Evolutionary conservation across 1,284 basidiomycete genomes (phyloP).

Genomic region (Puccinia novopanici): DNA sequence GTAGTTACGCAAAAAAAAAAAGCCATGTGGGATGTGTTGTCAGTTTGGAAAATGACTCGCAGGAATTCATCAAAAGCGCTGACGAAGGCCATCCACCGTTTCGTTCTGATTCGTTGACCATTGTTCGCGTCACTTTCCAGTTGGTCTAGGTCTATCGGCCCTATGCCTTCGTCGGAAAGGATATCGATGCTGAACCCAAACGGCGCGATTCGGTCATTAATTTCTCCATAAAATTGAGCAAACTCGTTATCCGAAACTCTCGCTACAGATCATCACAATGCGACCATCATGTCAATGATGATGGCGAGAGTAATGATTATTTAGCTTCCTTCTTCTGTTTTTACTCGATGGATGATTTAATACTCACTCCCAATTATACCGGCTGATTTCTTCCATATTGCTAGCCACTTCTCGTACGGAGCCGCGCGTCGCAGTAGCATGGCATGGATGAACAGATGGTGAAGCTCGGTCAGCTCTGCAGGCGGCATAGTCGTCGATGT

Average conservation of each 20-base stretch:
- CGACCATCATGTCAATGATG: background rate
- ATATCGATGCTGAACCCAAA: constrained; percentile 39
- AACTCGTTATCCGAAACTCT: constrained; percentile 22
- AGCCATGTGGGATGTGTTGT: background rate
- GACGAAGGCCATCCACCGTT: constrained; percentile 37
- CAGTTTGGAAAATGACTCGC: background rate
- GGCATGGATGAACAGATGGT: constrained; percentile 44
- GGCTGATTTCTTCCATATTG: constrained; percentile 28
- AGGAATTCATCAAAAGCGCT: background rate
- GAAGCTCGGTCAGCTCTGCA: constrained; percentile 25
- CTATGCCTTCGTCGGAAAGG: constrained; percentile 28
- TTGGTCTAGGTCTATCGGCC: constrained; percentile 31
- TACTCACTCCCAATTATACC: background rate
- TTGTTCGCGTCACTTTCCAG: background rate
- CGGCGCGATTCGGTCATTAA: constrained; percentile 27
- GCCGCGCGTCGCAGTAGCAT: constrained; percentile 35
- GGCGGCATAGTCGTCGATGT: too few species aligned
- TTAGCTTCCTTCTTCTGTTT: too few species aligned
- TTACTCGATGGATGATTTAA: background rate
- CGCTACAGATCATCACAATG: background rate
- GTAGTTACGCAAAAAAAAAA: background rate
- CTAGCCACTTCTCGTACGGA: constrained; percentile 19
- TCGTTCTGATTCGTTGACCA: background rate
- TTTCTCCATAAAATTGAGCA: constrained; percentile 21
- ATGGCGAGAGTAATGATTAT: too few species aligned